Evolutionary conservation across 1,139 yeast genomes (phyloP).

Genomic region (Magnusiomyces paraingens): DNA sequence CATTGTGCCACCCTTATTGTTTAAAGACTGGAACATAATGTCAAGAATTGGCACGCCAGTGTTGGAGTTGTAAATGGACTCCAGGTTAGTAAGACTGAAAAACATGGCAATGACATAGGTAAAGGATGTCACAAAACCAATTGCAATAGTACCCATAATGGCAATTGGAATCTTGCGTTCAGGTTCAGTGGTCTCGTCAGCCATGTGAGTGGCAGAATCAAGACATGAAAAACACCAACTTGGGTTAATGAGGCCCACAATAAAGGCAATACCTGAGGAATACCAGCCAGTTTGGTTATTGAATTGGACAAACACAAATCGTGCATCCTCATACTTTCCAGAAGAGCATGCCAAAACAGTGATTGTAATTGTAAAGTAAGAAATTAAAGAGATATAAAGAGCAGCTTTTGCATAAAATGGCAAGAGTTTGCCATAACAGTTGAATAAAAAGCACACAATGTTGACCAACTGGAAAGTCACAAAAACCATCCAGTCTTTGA

Average conservation of each 20-base stretch:
- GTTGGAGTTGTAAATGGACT: constrained; percentile 38
- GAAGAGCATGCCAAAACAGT: constrained; percentile 43
- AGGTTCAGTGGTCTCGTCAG: constrained; percentile 51
- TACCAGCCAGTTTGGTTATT: constrained; percentile 53
- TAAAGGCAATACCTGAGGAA: constrained; percentile 48
- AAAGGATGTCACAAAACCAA: constrained; percentile 51
- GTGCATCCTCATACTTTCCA: constrained; percentile 43
- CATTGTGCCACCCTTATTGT: constrained; percentile 48
- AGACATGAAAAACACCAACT: constrained; percentile 55
- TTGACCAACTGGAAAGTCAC: constrained; percentile 37
- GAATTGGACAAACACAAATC: constrained; percentile 46
- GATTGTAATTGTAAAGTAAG: constrained; percentile 45
- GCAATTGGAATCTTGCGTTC: constrained; percentile 50
- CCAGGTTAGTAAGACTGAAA: constrained; percentile 49
- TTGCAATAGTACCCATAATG: constrained; percentile 49
- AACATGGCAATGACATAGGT: constrained; percentile 51
- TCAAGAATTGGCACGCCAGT: constrained; percentile 58
- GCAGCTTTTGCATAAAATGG: constrained; percentile 40
- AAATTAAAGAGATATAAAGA: constrained; percentile 43
- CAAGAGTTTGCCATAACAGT: constrained; percentile 34
- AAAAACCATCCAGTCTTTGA: constrained; percentile 46
- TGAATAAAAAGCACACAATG: constrained; percentile 31
- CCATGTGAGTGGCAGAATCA: constrained; percentile 57
- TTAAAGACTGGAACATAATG: constrained; percentile 51
- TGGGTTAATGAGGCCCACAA: constrained; percentile 55